Conservation (phyloP, 2,329 filamentous ascomycete species). For the Alternaria sp. region DNA sequence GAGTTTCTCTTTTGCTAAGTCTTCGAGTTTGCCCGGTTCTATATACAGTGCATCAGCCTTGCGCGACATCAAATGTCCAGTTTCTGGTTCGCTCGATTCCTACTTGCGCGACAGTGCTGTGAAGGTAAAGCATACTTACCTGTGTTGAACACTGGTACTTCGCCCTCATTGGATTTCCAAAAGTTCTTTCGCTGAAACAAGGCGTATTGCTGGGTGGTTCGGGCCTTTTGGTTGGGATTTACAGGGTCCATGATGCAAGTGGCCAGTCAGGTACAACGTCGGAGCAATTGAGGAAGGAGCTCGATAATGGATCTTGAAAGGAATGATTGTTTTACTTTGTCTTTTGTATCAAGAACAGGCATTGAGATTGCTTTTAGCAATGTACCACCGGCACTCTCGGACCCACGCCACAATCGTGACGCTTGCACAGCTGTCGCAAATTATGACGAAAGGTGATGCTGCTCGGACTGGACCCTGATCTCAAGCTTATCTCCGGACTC, state of each 20-base stretch:
- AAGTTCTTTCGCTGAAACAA: slow-evolving; percentile 64
- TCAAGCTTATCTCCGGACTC: slow-evolving; percentile 10
- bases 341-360: background rate
- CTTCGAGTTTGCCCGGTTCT: slow-evolving; percentile 66
- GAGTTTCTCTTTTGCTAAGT: slow-evolving; percentile 62
- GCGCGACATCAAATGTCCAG: background rate
- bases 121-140: slow-evolving; percentile 33
- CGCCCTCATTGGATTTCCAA: slow-evolving; percentile 60
- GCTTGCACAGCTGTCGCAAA: slow-evolving; percentile 4
- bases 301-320: background rate
- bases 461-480: slow-evolving; percentile 6
- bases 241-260: slow-evolving; percentile 53
- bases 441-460: slow-evolving; percentile 17
- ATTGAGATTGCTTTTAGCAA: background rate
- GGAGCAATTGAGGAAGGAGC: background rate
- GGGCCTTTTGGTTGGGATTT: slow-evolving; percentile 58
- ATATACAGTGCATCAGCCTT: background rate
- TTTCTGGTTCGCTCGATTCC: no score
- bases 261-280: background rate
- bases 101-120: no score
- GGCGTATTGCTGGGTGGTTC: slow-evolving; percentile 61
- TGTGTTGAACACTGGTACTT: slow-evolving; percentile 61
- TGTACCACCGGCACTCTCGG: background rate
- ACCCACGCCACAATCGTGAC: slow-evolving; percentile 12
- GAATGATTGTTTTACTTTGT: background rate